Evolutionary conservation across 2,329 filamentous ascomycete species (phyloP).

Genomic region (Graphium sp.): DNA sequence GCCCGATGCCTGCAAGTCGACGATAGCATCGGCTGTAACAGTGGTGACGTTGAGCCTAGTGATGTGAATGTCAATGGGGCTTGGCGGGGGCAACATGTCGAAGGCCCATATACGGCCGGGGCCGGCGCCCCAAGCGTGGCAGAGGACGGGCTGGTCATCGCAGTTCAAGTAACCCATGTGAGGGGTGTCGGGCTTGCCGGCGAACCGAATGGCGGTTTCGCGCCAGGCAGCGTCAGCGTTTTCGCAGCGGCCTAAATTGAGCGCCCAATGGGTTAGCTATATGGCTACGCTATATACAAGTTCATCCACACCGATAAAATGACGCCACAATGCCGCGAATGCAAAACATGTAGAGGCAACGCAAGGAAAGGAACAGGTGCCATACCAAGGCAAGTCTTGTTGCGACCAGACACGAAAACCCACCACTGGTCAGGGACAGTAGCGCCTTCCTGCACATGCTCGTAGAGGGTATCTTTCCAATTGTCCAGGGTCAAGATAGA

Average conservation of each 20-base stretch:
- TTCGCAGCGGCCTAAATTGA: slow-evolving; percentile 41
- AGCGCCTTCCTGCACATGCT: slow-evolving; percentile 38
- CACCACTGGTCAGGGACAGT: slow-evolving; percentile 60
- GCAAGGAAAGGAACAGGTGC: slow-evolving; percentile 1
- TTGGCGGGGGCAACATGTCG: slow-evolving; percentile 46
- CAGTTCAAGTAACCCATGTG: slow-evolving; percentile 58
- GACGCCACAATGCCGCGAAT: background rate
- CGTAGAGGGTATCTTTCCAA: slow-evolving; percentile 53
- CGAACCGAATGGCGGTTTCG: slow-evolving; percentile 47
- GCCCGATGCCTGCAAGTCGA: slow-evolving; percentile 39
- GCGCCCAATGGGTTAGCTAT: slow-evolving; percentile 9
- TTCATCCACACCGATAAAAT: background rate
- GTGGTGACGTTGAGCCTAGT: slow-evolving; percentile 55
- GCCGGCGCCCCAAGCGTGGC: slow-evolving; percentile 54
- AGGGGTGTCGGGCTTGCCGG: slow-evolving; percentile 40
- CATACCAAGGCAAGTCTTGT: slow-evolving; percentile 58
- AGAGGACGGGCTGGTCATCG: slow-evolving; percentile 57
- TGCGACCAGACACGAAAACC: slow-evolving; percentile 56
- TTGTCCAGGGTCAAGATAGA: slow-evolving; percentile 45
- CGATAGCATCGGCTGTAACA: slow-evolving; percentile 45
- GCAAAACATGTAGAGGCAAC: background rate
- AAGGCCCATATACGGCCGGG: slow-evolving; percentile 52
- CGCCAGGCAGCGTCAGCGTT: slow-evolving; percentile 49
- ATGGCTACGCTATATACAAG: slow-evolving; percentile 5
- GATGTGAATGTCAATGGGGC: slow-evolving; percentile 45